Percentiles rank a stretch among this genome's conserved stretches.
phyloP scores from a whole-genome alignment of 2,329 filamentous ascomycete species.

The Exophiala phaeomuriformis region DNA sequence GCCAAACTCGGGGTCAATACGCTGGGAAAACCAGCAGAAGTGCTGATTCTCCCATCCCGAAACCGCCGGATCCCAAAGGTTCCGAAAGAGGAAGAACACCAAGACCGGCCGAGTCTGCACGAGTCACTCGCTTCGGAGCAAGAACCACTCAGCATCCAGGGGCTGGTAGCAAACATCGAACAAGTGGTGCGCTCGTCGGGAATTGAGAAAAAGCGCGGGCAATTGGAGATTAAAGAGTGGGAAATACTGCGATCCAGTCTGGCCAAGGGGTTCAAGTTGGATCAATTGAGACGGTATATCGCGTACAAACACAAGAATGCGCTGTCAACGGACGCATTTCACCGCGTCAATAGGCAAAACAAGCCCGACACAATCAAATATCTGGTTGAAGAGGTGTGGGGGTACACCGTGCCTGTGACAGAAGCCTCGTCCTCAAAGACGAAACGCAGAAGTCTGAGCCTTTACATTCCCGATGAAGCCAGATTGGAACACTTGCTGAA shows the following conservation, averaged over 20 bases:
- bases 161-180: conserved; percentile 21
- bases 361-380: conserved; percentile 8
- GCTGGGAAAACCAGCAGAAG: conserved; percentile 34
- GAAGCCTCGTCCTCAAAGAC: not conserved
- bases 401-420: conserved; percentile 7
- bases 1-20: conserved; percentile 31
- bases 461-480: conserved; percentile 6
- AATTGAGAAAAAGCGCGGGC: conserved; percentile 14
- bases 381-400: conserved; percentile 18
- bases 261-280: conserved; percentile 7
- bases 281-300: conserved; percentile 15
- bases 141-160: conserved; percentile 11
- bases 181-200: conserved; percentile 6
- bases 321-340: not conserved
- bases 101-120: conserved; percentile 9
- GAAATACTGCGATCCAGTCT: conserved; percentile 8
- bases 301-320: not conserved
- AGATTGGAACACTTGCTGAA: conserved; percentile 12
- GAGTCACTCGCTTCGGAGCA: conserved; percentile 21
- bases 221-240: conserved; percentile 14
- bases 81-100: conserved; percentile 4
- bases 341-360: not conserved
- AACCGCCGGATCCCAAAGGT: conserved; percentile 22
- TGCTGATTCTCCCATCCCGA: conserved; percentile 32
- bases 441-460: not conserved